Conservation (phyloP, 331 rosid genomes). For the Rhamnella rubrinervis region DNA sequence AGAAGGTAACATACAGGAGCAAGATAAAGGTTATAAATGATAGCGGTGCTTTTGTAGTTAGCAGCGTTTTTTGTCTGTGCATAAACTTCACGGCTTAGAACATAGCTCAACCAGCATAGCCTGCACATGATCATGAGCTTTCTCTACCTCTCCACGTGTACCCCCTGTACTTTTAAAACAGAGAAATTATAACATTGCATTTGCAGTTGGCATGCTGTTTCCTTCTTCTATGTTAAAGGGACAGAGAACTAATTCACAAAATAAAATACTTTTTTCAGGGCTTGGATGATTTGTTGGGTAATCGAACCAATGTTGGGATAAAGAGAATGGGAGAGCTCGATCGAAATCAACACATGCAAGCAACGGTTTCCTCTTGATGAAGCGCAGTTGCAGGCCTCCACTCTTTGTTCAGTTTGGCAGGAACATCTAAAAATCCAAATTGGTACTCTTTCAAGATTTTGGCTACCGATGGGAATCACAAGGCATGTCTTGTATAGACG, state of each 20-base stretch:
- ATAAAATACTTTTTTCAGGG: constrained; percentile 42
- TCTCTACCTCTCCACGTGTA: not conserved
- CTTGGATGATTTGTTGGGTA: constrained; percentile 40
- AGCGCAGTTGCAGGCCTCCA: constrained; percentile 56
- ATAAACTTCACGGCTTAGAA: not conserved
- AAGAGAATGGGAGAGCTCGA: constrained; percentile 97
- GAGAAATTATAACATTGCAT: not conserved
- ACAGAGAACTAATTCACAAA: not conserved
- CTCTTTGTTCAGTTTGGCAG: constrained; percentile 83
- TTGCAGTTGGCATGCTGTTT: not conserved
- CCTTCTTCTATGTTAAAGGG: not conserved
- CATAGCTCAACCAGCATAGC: not conserved
- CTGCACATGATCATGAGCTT: not conserved
- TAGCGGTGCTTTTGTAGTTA: too few species aligned
- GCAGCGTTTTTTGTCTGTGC: not conserved
- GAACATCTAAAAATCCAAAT: constrained; percentile 61
- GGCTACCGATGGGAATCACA: constrained; percentile 28
- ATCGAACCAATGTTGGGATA: constrained; percentile 55
- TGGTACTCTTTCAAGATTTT: constrained; percentile 82
- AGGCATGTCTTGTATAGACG: constrained; percentile 40
- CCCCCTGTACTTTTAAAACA: not conserved
- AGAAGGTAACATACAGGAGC: too few species aligned
- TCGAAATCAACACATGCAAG: constrained; percentile 57
- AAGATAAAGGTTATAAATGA: too few species aligned
- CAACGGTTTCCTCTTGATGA: constrained; percentile 49